Evolutionary conservation across 331 rosid species (phyloP), one percentile per base, ranked within the genome.

Genomic region (Cydonia oblonga): DNA sequence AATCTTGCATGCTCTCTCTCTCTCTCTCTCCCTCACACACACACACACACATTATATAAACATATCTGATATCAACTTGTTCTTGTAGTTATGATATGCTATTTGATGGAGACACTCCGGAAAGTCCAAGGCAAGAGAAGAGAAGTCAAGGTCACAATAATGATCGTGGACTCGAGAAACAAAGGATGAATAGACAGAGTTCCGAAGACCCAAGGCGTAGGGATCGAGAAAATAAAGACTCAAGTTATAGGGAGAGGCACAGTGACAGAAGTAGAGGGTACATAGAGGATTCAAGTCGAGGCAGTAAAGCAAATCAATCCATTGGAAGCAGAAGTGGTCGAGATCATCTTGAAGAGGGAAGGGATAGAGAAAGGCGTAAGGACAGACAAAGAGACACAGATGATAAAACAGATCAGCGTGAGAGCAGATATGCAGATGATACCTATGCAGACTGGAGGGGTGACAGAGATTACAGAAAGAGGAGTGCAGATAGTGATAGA

Each of bases 71-170:
- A 5, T 23, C 44, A 20, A 58, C 24, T 66, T 73, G 54, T 18
- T 64, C 82, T 68, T 80, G 75, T 79, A 93, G 98, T 72, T 90
- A 91, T 70, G 96, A 89, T 61, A 91, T 93, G 96, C 92, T 93
- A 66, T 91, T 91, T 58, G 96, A 90, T 82, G 97, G 85, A 80
- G 91, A 87, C 58, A 74, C 77, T 46, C 58, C 64, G 3, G 86
- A 69, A 69, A 89, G 84, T 79, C 90, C 96, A 19, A 81, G 66
- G 71, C 80, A 1, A 79, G 86, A 82, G 59, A 76, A 13, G 64
- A 83, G 79, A 79, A 69, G 64, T 79, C 78, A 69, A 44, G 82
- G 72, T 71, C 85, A 42, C 54, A 86, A 81, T 59, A 78, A 75
- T 76, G 85, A 74, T 57, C 70, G 28, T 1, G 9, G 16, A 46